Base-by-base conservation (phyloP, 2,329 filamentous ascomycete genomes). In the Talaromyces sp. region DNA sequence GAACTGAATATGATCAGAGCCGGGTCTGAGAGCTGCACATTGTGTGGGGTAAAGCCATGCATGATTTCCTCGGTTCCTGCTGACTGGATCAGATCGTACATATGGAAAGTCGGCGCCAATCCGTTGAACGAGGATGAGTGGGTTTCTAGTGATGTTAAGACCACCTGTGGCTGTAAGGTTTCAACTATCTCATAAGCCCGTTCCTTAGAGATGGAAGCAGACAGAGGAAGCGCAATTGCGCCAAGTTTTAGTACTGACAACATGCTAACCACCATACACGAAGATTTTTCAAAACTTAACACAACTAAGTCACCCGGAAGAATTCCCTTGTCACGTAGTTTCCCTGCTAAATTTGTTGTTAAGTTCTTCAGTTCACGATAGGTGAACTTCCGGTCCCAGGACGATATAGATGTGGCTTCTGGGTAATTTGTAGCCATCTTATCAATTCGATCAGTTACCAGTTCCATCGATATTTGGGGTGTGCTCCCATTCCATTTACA, bases 281-380 rank as follows among this genome's bases (percentile, higher is more conserved):
- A 57, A 9, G 68, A 66, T 54, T 69, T 69, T 27, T 67, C 65
- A 24, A 69, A 66, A 10, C 71, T 71, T 9, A 70, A 63, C 0
- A 73, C 73, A 4, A 76, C 69, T 8, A 72, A 47, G 4, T 60
- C 68, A 9, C 73, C 74, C 5, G 68, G 63, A 0, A 69, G 62
- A n/a, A 77, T 70, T 1, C 74, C 73, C 16, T 74, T 69, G 2
- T 70, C 71, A 8, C 67, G 65, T 6, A 78, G 68, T 22, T 76
- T 73, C 31, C 56, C 67, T 6, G 76, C 73, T 24, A 78, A 69
- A 3, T 69, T 67, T 1, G 74, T 73, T 16, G 76, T 78, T 35
- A 73, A 66, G 16, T 71, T 69, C 41, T 76, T 68, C 24, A 78
- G 69, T 50, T 76, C 71, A 19, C 66, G 66, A 63, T 78, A 78